Conservation (phyloP, 441 rosid species). For the Pelargonium australe region DNA sequence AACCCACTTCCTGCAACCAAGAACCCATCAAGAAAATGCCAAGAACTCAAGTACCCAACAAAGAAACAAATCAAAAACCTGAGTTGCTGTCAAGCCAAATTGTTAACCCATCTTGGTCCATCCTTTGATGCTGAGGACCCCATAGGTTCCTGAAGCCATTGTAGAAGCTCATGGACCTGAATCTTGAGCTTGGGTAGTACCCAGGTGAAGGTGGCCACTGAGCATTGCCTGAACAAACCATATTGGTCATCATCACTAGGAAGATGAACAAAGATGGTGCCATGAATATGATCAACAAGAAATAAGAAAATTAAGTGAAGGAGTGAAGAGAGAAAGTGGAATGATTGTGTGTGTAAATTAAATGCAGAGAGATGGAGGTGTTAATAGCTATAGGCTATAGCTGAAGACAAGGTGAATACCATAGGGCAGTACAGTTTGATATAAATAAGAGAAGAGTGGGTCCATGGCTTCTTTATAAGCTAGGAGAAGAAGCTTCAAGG, state of each 20-base stretch:
- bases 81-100: slow-evolving; percentile 78
- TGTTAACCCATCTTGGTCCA: slow-evolving; percentile 51
- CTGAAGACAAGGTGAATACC: no score
- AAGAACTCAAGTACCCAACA: slow-evolving; percentile 6
- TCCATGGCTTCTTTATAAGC: no score
- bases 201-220: slow-evolving; percentile 82
- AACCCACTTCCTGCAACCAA: slow-evolving; percentile 69
- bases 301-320: not conserved
- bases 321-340: not conserved
- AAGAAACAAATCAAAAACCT: not conserved
- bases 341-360: not conserved
- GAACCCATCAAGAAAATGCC: slow-evolving; percentile 1
- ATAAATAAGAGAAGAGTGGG: no score
- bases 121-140: slow-evolving; percentile 77
- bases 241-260: slow-evolving; percentile 20
- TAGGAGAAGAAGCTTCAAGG: no score
- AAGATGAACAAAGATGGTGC: slow-evolving; percentile 29
- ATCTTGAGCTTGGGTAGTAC: slow-evolving; percentile 78
- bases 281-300: slow-evolving; percentile 26
- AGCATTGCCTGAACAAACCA: slow-evolving; percentile 43
- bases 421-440: no score
- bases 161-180: slow-evolving; percentile 57
- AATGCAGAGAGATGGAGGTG: not conserved
- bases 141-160: slow-evolving; percentile 69
- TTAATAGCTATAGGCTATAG: no score